Percentiles rank a stretch among this genome's conserved stretches.
These are phyloP conservation scores for Hymenotorrendiella dingleyae DNA, from an alignment of 2,329 filamentous ascomycete species.

Conservation along the genomic window DNA sequence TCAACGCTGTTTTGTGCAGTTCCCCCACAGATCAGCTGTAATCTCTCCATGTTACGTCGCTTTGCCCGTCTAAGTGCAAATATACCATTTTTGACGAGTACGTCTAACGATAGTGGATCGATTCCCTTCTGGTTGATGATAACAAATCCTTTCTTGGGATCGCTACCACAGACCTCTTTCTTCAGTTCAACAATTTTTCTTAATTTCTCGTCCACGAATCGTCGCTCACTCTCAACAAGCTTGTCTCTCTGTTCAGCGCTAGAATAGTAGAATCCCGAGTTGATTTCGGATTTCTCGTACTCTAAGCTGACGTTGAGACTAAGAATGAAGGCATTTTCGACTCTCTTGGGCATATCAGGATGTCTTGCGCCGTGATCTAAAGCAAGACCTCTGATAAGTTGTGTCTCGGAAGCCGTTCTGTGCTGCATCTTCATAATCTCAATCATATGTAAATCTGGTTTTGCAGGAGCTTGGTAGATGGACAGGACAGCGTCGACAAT, in stretches of 20 bases:
- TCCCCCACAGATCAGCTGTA: conserved; percentile 92
- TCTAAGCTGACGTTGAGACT: conserved; percentile 95
- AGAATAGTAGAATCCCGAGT: conserved; percentile 98
- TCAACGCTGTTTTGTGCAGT: conserved; percentile 93
- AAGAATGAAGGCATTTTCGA: conserved; percentile 92
- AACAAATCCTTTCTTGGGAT: conserved; percentile 92
- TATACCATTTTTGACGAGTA: conserved; percentile 96
- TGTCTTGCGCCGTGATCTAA: conserved; percentile 94
- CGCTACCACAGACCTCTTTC: conserved; percentile 92
- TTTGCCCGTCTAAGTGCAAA: conserved; percentile 90
- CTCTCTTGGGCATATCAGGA: conserved; percentile 94
- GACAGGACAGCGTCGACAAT: conserved; percentile 95
- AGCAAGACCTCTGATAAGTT: conserved; percentile 87
- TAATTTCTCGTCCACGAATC: conserved; percentile 92
- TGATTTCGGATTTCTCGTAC: conserved; percentile 99
- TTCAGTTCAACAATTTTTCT: conserved; percentile 97
- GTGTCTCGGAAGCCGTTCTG: conserved; percentile 89
- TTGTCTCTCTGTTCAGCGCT: conserved; percentile 96
- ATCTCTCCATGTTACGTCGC: conserved; percentile 96
- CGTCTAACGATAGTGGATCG: conserved; percentile 90
- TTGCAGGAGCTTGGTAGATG: conserved; percentile 82
- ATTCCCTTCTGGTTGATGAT: conserved; percentile 99
- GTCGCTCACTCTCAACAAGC: conserved; percentile 92
- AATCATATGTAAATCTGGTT: conserved; percentile 97
- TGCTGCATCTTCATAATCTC: conserved; percentile 99